These are phyloP conservation scores for Lecanicillium sp. DNA, from an alignment of 2,329 filamentous ascomycete species.

Conservation along the genomic window DNA sequence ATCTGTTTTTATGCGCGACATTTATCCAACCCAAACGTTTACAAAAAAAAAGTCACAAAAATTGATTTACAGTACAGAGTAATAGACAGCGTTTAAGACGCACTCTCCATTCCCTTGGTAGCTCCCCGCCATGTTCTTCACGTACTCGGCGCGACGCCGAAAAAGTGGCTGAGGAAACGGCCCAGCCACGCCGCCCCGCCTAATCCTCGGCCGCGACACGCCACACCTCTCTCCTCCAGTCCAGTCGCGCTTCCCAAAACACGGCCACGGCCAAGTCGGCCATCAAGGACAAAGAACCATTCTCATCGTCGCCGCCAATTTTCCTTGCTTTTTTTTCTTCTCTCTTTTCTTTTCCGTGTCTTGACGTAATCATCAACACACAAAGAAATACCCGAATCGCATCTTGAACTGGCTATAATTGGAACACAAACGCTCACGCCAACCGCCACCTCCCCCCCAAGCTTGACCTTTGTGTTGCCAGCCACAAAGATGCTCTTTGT, in stretches of 20 bases:
- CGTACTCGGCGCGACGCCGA: too few relatives aligned
- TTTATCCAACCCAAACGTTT: too few relatives aligned
- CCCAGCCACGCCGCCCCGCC: conserved; percentile 8
- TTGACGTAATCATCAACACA: not conserved
- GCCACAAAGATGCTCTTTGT: conserved; percentile 19
- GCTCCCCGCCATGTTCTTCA: too few relatives aligned
- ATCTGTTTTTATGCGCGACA: too few relatives aligned
- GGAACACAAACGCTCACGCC: conserved; percentile 3
- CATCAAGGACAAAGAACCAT: not conserved
- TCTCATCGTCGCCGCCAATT: not conserved
- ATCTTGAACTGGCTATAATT: not conserved
- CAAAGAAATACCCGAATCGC: not conserved
- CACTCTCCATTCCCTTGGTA: too few relatives aligned
- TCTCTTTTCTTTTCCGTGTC: not conserved
- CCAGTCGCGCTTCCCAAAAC: conserved; percentile 11
- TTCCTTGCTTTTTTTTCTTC: not conserved
- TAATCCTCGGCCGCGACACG: conserved; percentile 13
- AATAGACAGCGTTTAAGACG: too few relatives aligned
- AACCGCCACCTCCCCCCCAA: not conserved
- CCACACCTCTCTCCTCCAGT: not conserved
- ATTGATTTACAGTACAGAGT: too few relatives aligned
- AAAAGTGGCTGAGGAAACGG: too few relatives aligned
- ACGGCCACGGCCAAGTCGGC: conserved; percentile 2
- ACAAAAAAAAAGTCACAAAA: too few relatives aligned
- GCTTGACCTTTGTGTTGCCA: conserved; percentile 5